Evolutionary conservation across 1,139 yeast genomes (phyloP), one percentile per base, ranked within the genome.

Genomic region (Citeromyces siamensis): DNA sequence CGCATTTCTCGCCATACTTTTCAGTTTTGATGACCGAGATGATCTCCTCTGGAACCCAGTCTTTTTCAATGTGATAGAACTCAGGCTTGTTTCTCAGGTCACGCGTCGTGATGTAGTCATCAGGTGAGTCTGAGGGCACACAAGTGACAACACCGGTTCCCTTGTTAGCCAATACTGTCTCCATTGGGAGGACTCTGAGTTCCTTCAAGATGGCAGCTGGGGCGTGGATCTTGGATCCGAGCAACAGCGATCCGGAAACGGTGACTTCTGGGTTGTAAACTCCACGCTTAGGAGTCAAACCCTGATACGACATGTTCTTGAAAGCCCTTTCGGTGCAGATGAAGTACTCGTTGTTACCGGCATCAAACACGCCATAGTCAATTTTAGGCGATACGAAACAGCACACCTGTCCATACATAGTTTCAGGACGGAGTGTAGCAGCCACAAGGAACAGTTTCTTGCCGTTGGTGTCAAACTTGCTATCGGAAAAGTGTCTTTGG

Each of bases 141-240:
- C 96, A 93, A 10, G 97, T 90, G 41, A 93, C 98, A 33, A 90
- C 97, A 66, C 97, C 98, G 37, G 98, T 93, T 71, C 98, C 98
- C 66, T 93, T 90, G 41, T 77, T 69, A 32, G 95, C 94, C 58
- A 90, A 68, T 41, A 93, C 90, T 27, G 96, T 85, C 61, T 90
- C 97, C 99, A 90, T 90, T 47, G 99, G 99, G 49, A 90, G 71
- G 41, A 93, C 81, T 52, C 93, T 72, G 48, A 90, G 66, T 50
- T 82, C 75, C 40, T 75, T 65, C 56, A 75, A 66, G 14, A 68
- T 68, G 12, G 96, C 74, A 47, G 82, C 65, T 42, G 98, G 98
- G 26, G 98, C 94, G 47, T 68, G 62, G 49, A 93, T 82, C 60
- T 75, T 75, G 38, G 96, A 75, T 33, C 99, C 98, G 51, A 93